Evolutionary conservation across 2,329 filamentous ascomycete species (phyloP).

Genomic region (Diaporthe australafricana): DNA sequence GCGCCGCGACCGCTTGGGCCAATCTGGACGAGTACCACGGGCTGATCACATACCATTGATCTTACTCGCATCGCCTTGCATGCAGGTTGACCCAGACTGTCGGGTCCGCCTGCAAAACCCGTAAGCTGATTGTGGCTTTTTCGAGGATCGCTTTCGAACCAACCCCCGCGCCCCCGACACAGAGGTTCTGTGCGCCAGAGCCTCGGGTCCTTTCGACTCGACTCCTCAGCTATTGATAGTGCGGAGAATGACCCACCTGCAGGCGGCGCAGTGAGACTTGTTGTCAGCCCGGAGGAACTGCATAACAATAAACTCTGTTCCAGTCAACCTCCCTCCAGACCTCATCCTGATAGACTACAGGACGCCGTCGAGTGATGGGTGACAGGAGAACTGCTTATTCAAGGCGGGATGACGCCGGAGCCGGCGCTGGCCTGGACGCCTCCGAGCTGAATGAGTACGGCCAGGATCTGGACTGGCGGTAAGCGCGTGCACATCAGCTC

Average conservation of each 20-base stretch:
- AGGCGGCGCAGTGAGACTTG: slow-evolving; percentile 15
- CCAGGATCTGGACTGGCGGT: not conserved
- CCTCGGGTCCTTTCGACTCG: not conserved
- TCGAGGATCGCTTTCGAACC: slow-evolving; percentile 1
- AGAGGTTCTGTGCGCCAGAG: slow-evolving; percentile 1
- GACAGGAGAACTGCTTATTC: not conserved
- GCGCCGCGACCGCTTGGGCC: slow-evolving; percentile 7
- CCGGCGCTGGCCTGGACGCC: not conserved
- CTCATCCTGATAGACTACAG: not conserved
- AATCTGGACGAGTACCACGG: slow-evolving; percentile 7
- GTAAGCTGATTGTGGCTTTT: not conserved
- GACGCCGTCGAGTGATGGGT: slow-evolving; percentile 16
- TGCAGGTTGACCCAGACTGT: slow-evolving; percentile 31
- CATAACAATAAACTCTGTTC: not conserved
- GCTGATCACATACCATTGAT: slow-evolving; percentile 20
- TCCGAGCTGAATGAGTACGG: not conserved
- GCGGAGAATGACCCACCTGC: slow-evolving; percentile 3
- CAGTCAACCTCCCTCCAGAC: not conserved
- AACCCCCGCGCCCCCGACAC: not conserved
- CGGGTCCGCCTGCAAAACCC: slow-evolving; percentile 4
- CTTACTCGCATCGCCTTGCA: slow-evolving; percentile 25
- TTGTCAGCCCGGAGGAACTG: not conserved
- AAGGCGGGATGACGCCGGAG: not conserved
- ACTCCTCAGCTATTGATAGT: not conserved
- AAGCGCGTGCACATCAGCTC: not conserved